Evolutionary conservation across 257 asterid species (phyloP).

Genomic region (Solanum pimpinellifolium): DNA sequence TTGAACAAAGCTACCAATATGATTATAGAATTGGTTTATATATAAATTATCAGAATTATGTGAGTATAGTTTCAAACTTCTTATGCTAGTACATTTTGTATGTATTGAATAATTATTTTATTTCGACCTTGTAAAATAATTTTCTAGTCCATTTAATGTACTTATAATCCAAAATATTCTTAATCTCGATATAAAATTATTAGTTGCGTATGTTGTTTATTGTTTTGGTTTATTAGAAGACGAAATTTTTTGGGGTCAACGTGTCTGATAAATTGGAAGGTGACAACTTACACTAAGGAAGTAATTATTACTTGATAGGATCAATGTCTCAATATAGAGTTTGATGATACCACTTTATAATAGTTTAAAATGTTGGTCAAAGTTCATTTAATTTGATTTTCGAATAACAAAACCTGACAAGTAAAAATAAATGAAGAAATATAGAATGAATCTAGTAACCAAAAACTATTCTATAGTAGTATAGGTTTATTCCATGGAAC

Average conservation of each 20-base stretch:
- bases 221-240: not conserved
- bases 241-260: not conserved
- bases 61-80: not conserved
- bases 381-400: too few species aligned
- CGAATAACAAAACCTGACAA: accelerated
- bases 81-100: not conserved
- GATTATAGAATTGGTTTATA: not conserved
- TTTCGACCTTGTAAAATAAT: not conserved
- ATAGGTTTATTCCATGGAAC: not conserved
- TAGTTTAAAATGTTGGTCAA: too few species aligned
- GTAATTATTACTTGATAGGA: not conserved
- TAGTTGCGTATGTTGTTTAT: too few species aligned
- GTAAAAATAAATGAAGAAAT: not conserved
- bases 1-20: too few species aligned
- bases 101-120: too few species aligned
- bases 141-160: not conserved
- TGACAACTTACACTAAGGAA: not conserved
- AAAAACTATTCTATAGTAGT: not conserved
- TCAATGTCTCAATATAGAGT: not conserved
- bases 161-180: not conserved
- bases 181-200: not conserved
- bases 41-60: not conserved
- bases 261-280: not conserved
- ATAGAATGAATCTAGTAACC: not conserved
- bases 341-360: too few species aligned